Percentiles rank a stretch among this genome's conserved stretches.
Conservation (phyloP, 768 basidiomycete genomes). For the Pisolithus microcarpus region DNA sequence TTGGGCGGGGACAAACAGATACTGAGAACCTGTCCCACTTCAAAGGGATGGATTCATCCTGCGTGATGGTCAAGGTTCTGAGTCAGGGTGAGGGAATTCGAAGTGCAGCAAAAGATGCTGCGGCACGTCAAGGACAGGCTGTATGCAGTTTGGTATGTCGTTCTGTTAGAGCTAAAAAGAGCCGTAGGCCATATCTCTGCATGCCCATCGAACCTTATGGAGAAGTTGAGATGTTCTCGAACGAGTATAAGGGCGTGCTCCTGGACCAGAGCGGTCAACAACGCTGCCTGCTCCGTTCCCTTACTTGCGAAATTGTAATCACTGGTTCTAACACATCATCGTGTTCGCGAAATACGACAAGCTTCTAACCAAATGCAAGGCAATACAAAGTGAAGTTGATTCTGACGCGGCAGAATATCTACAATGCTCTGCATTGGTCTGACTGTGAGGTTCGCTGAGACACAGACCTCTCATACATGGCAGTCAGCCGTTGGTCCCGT, state of each 20-base stretch:
- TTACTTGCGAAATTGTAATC: neutral
- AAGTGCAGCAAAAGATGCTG: neutral
- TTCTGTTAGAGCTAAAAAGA: neutral
- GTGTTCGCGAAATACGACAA: conserved; percentile 1
- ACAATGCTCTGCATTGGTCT: neutral
- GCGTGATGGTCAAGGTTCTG: conserved; percentile 12
- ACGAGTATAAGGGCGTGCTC: neutral
- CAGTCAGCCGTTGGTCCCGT: neutral
- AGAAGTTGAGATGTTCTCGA: neutral
- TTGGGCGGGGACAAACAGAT: conserved; percentile 4
- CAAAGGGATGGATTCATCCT: conserved; percentile 7
- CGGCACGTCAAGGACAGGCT: conserved; percentile 1
- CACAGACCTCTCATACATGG: neutral
- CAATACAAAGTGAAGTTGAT: neutral
- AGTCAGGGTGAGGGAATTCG: conserved; percentile 8
- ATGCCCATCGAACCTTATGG: neutral
- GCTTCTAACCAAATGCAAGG: neutral
- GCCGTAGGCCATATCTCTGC: neutral
- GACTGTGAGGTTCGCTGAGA: neutral
- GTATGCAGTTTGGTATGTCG: conserved; percentile 12
- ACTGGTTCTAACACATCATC: neutral
- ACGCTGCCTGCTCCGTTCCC: neutral
- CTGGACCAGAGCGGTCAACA: neutral
- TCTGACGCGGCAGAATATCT: neutral
- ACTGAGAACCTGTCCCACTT: conserved; percentile 8